These are phyloP conservation scores for Phalaenopsis aphrodite DNA, from an alignment of 106 monocot genomes.

Conservation along the genomic window DNA sequence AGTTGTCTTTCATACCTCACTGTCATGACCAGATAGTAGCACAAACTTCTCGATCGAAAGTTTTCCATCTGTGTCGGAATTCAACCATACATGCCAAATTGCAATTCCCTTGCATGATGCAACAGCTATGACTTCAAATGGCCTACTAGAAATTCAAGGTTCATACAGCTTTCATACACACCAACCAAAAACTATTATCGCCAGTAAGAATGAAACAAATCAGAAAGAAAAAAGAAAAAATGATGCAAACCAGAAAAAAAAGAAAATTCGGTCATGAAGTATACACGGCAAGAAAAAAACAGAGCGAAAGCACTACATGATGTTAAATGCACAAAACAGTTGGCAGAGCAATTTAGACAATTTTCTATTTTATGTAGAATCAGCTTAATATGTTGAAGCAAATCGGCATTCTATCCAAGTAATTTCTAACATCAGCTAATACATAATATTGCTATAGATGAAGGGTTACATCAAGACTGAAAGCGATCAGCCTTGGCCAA, in stretches of 20 bases:
- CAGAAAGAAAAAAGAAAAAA: not conserved
- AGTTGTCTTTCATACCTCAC: slow-evolving; percentile 47
- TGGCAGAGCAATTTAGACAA: not conserved
- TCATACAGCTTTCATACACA: not conserved
- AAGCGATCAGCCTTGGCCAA: too few species aligned
- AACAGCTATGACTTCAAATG: slow-evolving; percentile 83
- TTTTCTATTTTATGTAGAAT: not conserved
- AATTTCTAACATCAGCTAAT: too few species aligned
- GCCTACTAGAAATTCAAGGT: slow-evolving; percentile 33
- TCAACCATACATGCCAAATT: slow-evolving; percentile 81
- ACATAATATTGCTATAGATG: too few species aligned
- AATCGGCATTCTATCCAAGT: too few species aligned
- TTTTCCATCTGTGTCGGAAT: slow-evolving; percentile 47
- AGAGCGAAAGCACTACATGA: not conserved
- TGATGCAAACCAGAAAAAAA: too few species aligned
- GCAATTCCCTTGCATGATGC: slow-evolving; percentile 82
- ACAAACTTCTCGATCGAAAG: slow-evolving; percentile 66
- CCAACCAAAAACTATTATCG: not conserved
- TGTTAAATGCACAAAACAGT: not conserved
- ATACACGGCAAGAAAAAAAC: not conserved
- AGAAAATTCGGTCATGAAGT: too few species aligned
- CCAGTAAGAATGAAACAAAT: not conserved
- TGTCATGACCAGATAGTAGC: slow-evolving; percentile 74
- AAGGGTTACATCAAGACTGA: too few species aligned
- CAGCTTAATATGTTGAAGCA: not conserved